Evolutionary conservation across 352 stramenopile species (phyloP).

Genomic region (Plasmopara viticola): DNA sequence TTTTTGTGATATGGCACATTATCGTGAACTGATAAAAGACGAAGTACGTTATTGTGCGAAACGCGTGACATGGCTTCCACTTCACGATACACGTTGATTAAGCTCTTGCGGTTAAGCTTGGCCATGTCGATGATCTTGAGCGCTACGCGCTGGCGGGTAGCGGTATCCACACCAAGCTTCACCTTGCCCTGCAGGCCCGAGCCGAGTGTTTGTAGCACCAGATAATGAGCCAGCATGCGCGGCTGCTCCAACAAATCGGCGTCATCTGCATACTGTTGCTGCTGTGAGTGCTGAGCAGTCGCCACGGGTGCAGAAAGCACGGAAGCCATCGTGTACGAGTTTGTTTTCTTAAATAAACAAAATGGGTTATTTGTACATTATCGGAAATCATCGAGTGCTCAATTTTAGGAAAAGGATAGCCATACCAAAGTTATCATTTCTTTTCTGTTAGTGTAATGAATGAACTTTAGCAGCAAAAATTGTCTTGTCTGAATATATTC

Average conservation of each 20-base stretch:
- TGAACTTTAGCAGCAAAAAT: too few relatives aligned
- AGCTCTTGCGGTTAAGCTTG: slow-evolving; percentile 74
- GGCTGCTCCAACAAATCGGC: slow-evolving; percentile 10
- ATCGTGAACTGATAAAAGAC: slow-evolving; percentile 68
- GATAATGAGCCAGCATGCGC: slow-evolving; percentile 70
- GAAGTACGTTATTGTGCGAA: slow-evolving; percentile 74
- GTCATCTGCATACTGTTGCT: slow-evolving; percentile 2
- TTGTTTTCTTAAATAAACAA: too few relatives aligned
- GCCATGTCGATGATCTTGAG: slow-evolving; percentile 88
- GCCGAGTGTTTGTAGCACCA: slow-evolving; percentile 75
- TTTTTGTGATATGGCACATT: slow-evolving; percentile 72
- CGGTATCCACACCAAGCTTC: slow-evolving; percentile 79
- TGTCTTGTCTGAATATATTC: too few relatives aligned
- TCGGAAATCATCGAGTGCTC: too few relatives aligned
- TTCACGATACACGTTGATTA: slow-evolving; percentile 85
- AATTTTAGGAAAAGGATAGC: too few relatives aligned
- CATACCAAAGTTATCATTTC: too few relatives aligned
- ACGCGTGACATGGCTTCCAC: slow-evolving; percentile 87
- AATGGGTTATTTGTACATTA: too few relatives aligned
- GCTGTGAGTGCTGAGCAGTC: slow-evolving; percentile 11
- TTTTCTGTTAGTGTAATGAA: too few relatives aligned
- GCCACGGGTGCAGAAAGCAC: slow-evolving; percentile 23
- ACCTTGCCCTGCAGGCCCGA: slow-evolving; percentile 82
- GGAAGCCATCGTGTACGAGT: slow-evolving; percentile 17
- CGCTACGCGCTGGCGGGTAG: slow-evolving; percentile 76